Conservation (phyloP, 2,329 filamentous ascomycete species). For the Periconia sp. region DNA sequence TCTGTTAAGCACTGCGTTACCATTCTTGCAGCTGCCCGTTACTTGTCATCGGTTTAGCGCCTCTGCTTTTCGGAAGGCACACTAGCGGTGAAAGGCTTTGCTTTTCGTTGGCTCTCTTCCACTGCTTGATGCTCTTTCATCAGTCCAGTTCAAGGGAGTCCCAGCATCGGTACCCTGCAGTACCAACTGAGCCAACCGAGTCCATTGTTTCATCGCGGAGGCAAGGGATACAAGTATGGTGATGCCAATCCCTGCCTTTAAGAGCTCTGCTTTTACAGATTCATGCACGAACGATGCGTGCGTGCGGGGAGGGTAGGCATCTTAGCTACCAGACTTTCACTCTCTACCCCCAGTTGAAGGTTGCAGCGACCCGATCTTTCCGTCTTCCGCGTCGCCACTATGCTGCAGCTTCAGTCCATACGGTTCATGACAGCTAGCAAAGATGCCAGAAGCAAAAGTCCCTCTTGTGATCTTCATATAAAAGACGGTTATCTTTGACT, state of each 20-base stretch:
- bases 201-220: neutral
- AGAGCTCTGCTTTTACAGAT: neutral
- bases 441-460: neutral
- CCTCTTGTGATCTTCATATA: neutral
- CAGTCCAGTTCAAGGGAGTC: neutral
- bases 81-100: neutral
- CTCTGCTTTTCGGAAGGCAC: neutral
- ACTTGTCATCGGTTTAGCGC: constrained; percentile 5
- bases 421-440: neutral
- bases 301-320: neutral
- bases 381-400: neutral
- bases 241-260: neutral
- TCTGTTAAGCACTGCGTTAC: constrained; percentile 23
- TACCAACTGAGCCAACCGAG: neutral
- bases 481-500: neutral
- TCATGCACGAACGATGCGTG: neutral
- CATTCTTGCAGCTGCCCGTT: constrained; percentile 10
- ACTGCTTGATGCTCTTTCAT: too few species aligned
- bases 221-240: neutral
- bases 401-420: neutral
- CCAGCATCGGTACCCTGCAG: neutral
- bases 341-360: neutral
- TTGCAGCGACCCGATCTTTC: neutral
- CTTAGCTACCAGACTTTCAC: neutral
- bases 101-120: neutral